phyloP scores from a whole-genome alignment of 768 basidiomycete species.

The Pluteus cervinus region DNA sequence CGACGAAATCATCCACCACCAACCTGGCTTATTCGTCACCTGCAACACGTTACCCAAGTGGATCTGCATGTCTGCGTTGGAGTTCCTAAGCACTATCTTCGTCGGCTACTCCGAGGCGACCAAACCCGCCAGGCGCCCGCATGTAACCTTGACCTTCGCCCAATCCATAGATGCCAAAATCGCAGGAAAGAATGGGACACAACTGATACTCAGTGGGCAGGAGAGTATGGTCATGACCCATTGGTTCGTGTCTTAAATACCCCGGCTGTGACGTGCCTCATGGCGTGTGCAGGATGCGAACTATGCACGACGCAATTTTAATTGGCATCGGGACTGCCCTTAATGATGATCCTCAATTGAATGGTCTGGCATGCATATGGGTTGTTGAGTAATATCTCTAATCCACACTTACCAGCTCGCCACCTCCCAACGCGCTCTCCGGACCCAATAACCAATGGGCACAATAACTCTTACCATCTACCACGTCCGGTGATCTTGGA shows the following conservation, averaged over 20 bases:
- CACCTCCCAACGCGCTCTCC: constrained; percentile 43
- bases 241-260: constrained; percentile 59
- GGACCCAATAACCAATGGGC: constrained; percentile 26
- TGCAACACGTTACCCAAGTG: too few relatives aligned
- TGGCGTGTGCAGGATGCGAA: constrained; percentile 93
- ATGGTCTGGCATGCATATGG: constrained; percentile 45
- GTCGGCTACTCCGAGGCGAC: constrained; percentile 11
- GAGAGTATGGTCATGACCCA: constrained; percentile 95
- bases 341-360: constrained; percentile 93
- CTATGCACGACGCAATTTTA: constrained; percentile 90
- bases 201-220: constrained; percentile 76
- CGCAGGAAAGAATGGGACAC: constrained; percentile 64
- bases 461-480: constrained; percentile 33
- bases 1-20: too few relatives aligned
- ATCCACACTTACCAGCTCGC: constrained; percentile 34
- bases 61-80: too few relatives aligned
- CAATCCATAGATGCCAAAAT: constrained; percentile 88
- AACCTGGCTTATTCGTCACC: too few relatives aligned
- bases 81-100: constrained; percentile 19
- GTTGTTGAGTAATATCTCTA: not conserved
- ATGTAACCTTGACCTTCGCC: constrained; percentile 79
- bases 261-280: too few relatives aligned
- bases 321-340: constrained; percentile 86
- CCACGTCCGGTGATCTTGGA: constrained; percentile 88
- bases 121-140: constrained; percentile 33